These are phyloP conservation scores for Phytophthora syringae DNA, from an alignment of 352 stramenopile species.

Conservation along the genomic window DNA sequence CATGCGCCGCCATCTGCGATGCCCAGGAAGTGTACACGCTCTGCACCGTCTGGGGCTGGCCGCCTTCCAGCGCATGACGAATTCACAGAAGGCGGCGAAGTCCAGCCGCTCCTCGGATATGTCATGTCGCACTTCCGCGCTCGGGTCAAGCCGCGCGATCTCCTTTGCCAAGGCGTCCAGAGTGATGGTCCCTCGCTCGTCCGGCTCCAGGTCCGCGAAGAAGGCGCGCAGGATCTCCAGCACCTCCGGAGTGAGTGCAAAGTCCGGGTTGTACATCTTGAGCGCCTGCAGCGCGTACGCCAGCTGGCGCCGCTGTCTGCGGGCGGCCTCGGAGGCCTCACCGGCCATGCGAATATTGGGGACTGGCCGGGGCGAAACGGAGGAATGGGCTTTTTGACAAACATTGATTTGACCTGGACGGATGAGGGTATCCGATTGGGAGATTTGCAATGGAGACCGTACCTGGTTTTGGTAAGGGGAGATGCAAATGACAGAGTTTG, in stretches of 20 bases:
- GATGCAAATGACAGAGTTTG: background rate
- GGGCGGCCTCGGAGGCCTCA: constrained; percentile 6
- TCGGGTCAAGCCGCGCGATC: constrained; percentile 72
- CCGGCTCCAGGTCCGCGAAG: constrained; percentile 71
- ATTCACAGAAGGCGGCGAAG: constrained; percentile 76
- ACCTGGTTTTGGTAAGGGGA: background rate
- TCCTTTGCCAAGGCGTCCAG: constrained; percentile 59
- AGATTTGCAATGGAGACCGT: background rate
- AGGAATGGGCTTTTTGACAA: constrained; percentile 18
- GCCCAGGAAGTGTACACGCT: constrained; percentile 85
- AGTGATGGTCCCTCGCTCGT: constrained; percentile 57
- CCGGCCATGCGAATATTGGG: background rate
- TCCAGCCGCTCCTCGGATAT: constrained; percentile 58
- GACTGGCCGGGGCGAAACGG: constrained; percentile 10
- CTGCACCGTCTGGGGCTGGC: constrained; percentile 68
- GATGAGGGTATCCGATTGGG: background rate
- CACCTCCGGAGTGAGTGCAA: constrained; percentile 81
- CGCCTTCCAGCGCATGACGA: constrained; percentile 84
- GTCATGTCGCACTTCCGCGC: constrained; percentile 56
- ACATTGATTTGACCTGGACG: background rate
- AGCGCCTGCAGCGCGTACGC: constrained; percentile 67
- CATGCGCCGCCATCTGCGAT: constrained; percentile 66
- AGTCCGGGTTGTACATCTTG: constrained; percentile 84
- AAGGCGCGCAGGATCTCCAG: constrained; percentile 83
- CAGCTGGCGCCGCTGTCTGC: constrained; percentile 40